Evolutionary conservation across 2,329 filamentous ascomycete species (phyloP), one percentile per base, ranked within the genome.

Genomic region (Ceratocystiopsis minuta): DNA sequence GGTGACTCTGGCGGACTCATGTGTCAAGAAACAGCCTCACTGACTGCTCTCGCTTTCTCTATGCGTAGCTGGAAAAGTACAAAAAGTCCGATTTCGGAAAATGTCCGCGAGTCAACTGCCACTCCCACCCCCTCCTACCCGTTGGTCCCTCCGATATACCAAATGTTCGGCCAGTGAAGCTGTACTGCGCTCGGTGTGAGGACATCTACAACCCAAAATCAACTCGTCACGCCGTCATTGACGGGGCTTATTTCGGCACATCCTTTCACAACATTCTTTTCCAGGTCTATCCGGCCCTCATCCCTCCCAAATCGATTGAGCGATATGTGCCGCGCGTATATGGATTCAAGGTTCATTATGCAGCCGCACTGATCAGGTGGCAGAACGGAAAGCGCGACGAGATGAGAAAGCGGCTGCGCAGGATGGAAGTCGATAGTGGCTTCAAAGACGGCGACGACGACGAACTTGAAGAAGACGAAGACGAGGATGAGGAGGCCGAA

Each of bases 251-350:
- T 69, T 98, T 98, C 52, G 90, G 90, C 52, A 87, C 88, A 38
- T 93, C 84, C 3, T 98, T 98, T 68, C 88, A 95, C 69, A 95
- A 95, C 64, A 95, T 98, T 61, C 76, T 98, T 48, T 96, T 98
- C 67, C 90, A 98, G 60, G 90, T 98, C 43, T 96, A 96, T 58
- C 88, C 90, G 6, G 77, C 82, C 18, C 70, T 98, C 52, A 76
- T 92, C 40, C 90, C 90, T 3, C 67, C 76, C 50, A 98, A 96
- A 70, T 85, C 76, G 52, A 68, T 78, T 48, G 78, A 85, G 49
- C 75, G 90, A 50, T 95, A 96, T 61, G 74, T 88, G 43, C 90
- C 90, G 18, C 47, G 82, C 45, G 80, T 93, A 46, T 98, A 90
- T 59, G 90, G 90, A 32, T 98, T 98, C 69, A 85, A 84, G 55